These are phyloP conservation scores for Cladophialophora bantiana DNA, from an alignment of 2,329 filamentous ascomycete genomes.

Conservation along the genomic window DNA sequence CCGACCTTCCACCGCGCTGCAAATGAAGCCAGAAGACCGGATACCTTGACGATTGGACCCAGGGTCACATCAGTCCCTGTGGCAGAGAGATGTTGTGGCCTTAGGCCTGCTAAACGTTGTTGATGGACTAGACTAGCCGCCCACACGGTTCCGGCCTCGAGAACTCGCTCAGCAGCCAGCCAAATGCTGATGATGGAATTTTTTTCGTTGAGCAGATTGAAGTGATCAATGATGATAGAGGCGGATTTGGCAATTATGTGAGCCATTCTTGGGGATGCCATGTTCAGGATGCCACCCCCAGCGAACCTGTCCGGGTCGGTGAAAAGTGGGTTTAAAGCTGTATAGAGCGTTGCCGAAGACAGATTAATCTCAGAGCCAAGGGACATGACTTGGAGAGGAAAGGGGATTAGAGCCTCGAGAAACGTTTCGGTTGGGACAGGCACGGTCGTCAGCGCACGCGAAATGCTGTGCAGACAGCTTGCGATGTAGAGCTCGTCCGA, in stretches of 20 bases:
- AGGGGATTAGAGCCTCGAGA: slow-evolving; percentile 22
- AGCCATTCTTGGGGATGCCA: slow-evolving; percentile 10
- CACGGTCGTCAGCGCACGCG: neutral
- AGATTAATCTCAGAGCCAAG: slow-evolving; percentile 8
- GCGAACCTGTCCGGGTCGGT: slow-evolving; percentile 12
- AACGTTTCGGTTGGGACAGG: slow-evolving; percentile 4
- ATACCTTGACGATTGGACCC: slow-evolving; percentile 19
- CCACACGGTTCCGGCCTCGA: slow-evolving; percentile 15
- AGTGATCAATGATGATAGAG: slow-evolving; percentile 22
- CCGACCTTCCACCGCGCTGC: slow-evolving; percentile 13
- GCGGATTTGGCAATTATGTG: slow-evolving; percentile 22
- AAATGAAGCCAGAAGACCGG: slow-evolving; percentile 20
- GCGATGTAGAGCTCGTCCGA: slow-evolving; percentile 15
- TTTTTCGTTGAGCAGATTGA: slow-evolving; percentile 2
- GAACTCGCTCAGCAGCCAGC: slow-evolving; percentile 19
- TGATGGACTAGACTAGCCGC: slow-evolving; percentile 9
- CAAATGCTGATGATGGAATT: slow-evolving; percentile 14
- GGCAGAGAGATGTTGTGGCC: neutral
- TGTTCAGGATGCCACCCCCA: neutral
- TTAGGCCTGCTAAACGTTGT: neutral
- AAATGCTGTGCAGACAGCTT: slow-evolving; percentile 3
- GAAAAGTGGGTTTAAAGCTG: slow-evolving; percentile 19
- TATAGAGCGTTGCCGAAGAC: slow-evolving; percentile 25
- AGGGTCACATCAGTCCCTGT: neutral
- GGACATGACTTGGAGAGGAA: slow-evolving; percentile 9